Base-by-base conservation (phyloP, 129 eudicot species). In the Sambucus nigra region DNA sequence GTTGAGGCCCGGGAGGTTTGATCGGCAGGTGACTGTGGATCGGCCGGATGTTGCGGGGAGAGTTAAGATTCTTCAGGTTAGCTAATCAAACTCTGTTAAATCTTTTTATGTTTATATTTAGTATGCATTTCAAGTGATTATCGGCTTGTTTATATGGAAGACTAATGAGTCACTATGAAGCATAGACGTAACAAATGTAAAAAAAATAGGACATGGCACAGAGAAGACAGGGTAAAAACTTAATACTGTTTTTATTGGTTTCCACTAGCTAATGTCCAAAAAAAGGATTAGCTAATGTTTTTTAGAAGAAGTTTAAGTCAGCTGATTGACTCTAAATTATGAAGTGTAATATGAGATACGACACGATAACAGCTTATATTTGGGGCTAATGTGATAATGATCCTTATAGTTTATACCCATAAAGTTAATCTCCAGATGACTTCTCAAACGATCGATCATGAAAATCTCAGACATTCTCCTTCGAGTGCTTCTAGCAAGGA, bases 21-120 rank as follows among this genome's bases (percentile, higher is more conserved):
- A 82, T 74, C 60, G 96, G 27, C 94, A 87, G 72, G 96, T 87
- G 17, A 82, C 88, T 27, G 96, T 87, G 42, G 96, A 82, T 24
- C 53, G 94, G 61, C 96, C 96, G 60, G 96, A 87, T 76, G 88
- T 82, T 63, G 88, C 94, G 47, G 96, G 96, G 8, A 82, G 96
- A 79, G 94, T 82, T 60, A 79, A 57, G 71, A 87, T 87, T 61
- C 94, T 87, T 51, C 94, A 82, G 96, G 96, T 87, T 51, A 46
- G 75, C 59, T 66, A 9, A 59, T 57, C 32, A 1, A 22, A 5
- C 32, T 71, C 31, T 32, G 11, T 26, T 40, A 5, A 41, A 21
- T 44, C 21, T 0, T 31, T 47, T 47, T 17, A 1, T 57, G 17
- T 47, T 42, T 56, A 7, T 29, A 11, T 41, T 44, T 32, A 16